Evolutionary conservation across 2,329 filamentous ascomycete species (phyloP).

Genomic region (Hymenoscyphus occultus): DNA sequence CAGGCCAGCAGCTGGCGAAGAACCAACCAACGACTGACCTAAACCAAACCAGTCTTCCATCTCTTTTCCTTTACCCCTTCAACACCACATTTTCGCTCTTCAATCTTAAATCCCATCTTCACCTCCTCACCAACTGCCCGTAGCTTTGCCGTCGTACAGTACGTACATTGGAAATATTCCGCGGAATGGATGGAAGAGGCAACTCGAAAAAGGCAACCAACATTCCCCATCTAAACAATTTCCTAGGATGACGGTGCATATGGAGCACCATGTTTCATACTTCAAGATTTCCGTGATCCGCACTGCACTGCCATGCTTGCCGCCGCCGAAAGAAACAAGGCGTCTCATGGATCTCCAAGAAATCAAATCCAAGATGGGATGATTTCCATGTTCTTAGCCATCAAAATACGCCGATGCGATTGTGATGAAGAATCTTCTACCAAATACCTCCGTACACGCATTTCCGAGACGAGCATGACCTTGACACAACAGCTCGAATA

Average conservation of each 20-base stretch:
- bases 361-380: neutral
- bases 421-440: neutral
- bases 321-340: neutral
- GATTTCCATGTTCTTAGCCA: neutral
- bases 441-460: neutral
- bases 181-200: neutral
- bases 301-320: neutral
- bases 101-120: neutral
- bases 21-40: too few species aligned
- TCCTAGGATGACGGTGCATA: conserved; percentile 1
- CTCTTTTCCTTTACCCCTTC: neutral
- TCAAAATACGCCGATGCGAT: neutral
- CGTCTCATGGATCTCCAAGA: neutral
- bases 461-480: neutral
- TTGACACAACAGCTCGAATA: neutral
- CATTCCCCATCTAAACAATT: conserved; percentile 2
- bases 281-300: neutral
- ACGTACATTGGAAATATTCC: neutral
- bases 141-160: neutral
- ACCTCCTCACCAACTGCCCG: neutral
- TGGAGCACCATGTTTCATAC: neutral
- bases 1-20: too few species aligned
- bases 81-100: neutral
- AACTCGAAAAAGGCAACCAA: neutral
- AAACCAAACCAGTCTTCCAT: neutral